These are phyloP conservation scores for Candolleomyces aberdarensis DNA, from an alignment of 768 basidiomycete genomes.

Conservation along the genomic window DNA sequence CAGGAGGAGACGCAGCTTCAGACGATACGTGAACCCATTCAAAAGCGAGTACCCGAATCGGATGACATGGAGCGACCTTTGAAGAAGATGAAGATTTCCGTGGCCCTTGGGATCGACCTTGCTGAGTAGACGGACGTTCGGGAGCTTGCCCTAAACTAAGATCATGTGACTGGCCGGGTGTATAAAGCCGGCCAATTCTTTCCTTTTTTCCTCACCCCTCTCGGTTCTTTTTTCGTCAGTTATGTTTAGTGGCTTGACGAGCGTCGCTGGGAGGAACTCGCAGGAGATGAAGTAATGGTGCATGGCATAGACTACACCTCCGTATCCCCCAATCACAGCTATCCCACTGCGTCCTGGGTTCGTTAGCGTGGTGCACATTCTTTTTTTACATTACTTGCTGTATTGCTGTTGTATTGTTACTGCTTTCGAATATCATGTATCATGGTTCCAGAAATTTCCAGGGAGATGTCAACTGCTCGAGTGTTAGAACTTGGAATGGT, in stretches of 20 bases:
- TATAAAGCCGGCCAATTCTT: background rate
- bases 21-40: background rate
- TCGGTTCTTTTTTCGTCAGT: constrained; percentile 36
- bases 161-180: background rate
- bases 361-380: constrained; percentile 86
- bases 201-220: constrained; percentile 35
- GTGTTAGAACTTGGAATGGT: too few species aligned
- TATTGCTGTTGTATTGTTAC: constrained; percentile 1
- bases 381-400: constrained; percentile 6
- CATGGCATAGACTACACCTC: constrained; percentile 84
- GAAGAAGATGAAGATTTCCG: constrained; percentile 74
- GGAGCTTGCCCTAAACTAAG: constrained; percentile 11
- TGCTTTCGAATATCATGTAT: background rate
- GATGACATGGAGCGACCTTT: constrained; percentile 24
- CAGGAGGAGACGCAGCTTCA: constrained; percentile 30
- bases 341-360: constrained; percentile 58
- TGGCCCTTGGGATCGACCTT: constrained; percentile 66
- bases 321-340: constrained; percentile 76
- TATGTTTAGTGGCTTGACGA: constrained; percentile 35
- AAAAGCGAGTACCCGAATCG: constrained; percentile 32
- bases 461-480: background rate
- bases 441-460: background rate
- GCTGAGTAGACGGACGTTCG: constrained; percentile 47
- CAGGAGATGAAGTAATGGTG: constrained; percentile 88
- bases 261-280: constrained; percentile 57